Percentiles rank a stretch among this genome's conserved stretches.
Conservation (phyloP, 768 basidiomycete genomes). For the Rickenella mellea region DNA sequence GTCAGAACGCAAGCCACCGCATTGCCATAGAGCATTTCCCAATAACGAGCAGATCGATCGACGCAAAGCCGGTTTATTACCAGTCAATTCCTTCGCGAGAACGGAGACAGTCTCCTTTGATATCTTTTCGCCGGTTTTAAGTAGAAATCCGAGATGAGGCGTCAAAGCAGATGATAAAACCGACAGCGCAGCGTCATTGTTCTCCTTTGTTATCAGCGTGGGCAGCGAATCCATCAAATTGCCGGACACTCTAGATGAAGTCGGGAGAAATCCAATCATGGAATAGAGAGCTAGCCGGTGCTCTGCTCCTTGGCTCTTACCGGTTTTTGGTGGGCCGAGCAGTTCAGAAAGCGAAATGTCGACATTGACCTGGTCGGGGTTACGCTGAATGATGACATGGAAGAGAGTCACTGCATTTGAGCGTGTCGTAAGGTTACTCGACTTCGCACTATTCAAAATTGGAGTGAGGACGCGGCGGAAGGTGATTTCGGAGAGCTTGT, state of each 20-base stretch:
- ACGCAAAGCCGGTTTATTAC: slow-evolving; percentile 48
- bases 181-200: slow-evolving; percentile 54
- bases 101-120: slow-evolving; percentile 34
- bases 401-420: slow-evolving; percentile 48
- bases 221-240: slow-evolving; percentile 31
- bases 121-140: slow-evolving; percentile 33
- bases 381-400: slow-evolving; percentile 29
- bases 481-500: slow-evolving; percentile 33
- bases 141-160: slow-evolving; percentile 46
- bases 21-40: slow-evolving; percentile 49
- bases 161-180: slow-evolving; percentile 47
- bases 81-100: slow-evolving; percentile 65
- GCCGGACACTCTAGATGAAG: slow-evolving; percentile 40
- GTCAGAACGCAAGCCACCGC: slow-evolving; percentile 27
- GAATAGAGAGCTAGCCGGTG: slow-evolving; percentile 75
- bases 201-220: slow-evolving; percentile 59
- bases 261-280: slow-evolving; percentile 53
- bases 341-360: slow-evolving; percentile 52
- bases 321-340: slow-evolving; percentile 62
- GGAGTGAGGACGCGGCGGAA: slow-evolving; percentile 52
- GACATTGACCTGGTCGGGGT: slow-evolving; percentile 26
- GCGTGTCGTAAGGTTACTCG: slow-evolving; percentile 56
- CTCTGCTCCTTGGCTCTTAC: slow-evolving; percentile 83
- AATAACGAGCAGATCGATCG: slow-evolving; percentile 55
- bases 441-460: slow-evolving; percentile 61